Percentiles rank a stretch among this genome's conserved stretches.
phyloP scores from a whole-genome alignment of 495 filamentous ascomycete genomes.

The Astrocystis sublimbata region DNA sequence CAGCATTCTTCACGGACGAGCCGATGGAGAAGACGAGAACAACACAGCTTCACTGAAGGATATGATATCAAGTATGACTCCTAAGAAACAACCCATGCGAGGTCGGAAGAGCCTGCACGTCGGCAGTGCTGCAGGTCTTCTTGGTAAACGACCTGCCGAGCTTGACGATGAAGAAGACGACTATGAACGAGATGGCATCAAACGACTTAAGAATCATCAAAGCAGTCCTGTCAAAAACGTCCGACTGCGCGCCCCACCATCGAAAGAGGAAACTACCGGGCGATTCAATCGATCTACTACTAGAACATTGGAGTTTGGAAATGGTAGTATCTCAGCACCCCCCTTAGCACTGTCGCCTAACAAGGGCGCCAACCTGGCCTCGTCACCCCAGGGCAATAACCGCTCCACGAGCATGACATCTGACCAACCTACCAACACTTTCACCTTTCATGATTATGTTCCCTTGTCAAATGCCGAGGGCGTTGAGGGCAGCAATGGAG shows the following conservation, averaged over 20 bases:
- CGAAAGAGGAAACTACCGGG: constrained; percentile 63
- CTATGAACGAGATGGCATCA: constrained; percentile 63
- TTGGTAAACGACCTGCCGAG: constrained; percentile 74
- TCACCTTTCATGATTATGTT: constrained; percentile 48
- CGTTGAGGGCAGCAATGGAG: constrained; percentile 48
- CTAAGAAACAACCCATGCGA: constrained; percentile 68
- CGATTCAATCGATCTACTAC: constrained; percentile 56
- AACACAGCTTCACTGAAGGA: constrained; percentile 65
- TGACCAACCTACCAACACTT: constrained; percentile 42
- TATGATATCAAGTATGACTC: constrained; percentile 75
- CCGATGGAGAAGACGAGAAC: constrained; percentile 49
- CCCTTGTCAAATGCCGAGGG: constrained; percentile 35
- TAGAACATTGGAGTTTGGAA: constrained; percentile 37
- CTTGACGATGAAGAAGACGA: constrained; percentile 69
- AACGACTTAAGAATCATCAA: constrained; percentile 68
- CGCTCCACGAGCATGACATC: constrained; percentile 51
- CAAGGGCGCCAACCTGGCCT: constrained; percentile 32
- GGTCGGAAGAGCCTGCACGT: constrained; percentile 76
- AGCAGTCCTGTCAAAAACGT: constrained; percentile 78
- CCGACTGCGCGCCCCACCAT: constrained; percentile 63
- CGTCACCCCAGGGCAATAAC: constrained; percentile 52
- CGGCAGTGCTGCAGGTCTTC: constrained; percentile 70
- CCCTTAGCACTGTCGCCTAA: constrained; percentile 47
- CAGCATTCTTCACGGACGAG: constrained; percentile 52
- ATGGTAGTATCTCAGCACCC: constrained; percentile 38